Percentiles rank a stretch among this genome's conserved stretches.
phyloP scores from a whole-genome alignment of 345 rosid species.

The Boechera divaricarpa region DNA sequence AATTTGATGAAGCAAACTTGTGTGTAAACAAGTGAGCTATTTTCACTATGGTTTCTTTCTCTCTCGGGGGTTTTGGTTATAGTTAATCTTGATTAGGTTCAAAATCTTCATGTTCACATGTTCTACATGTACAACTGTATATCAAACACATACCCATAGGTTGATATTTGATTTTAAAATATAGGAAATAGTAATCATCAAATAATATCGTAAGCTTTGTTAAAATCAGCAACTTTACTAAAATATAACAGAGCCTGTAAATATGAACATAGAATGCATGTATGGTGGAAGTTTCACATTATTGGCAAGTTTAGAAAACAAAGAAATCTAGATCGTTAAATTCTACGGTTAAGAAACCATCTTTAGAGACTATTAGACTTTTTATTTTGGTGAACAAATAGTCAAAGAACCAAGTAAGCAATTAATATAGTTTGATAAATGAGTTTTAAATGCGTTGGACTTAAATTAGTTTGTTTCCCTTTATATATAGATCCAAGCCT shows the following conservation, averaged over 20 bases:
- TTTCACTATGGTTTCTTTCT: background rate
- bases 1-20: slow-evolving; percentile 18
- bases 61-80: background rate
- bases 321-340: background rate
- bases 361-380: background rate
- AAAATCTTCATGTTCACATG: slow-evolving; percentile 22
- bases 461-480: slow-evolving; percentile 15
- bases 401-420: slow-evolving; percentile 1
- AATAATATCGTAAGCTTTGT: background rate
- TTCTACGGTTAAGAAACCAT: slow-evolving; percentile 20
- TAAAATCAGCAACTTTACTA: background rate
- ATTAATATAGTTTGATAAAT: slow-evolving; percentile 23
- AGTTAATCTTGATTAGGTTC: background rate
- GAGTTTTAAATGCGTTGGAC: slow-evolving; percentile 24
- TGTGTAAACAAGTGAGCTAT: slow-evolving; percentile 14
- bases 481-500: slow-evolving; percentile 19
- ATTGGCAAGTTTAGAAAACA: slow-evolving; percentile 7
- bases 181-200: background rate
- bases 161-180: background rate
- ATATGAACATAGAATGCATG: background rate
- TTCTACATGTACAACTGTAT: slow-evolving; percentile 14
- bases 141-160: no score
- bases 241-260: background rate
- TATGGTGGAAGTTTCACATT: background rate
- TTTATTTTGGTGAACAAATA: background rate